These are phyloP conservation scores for Xylaria sp. DNA, from an alignment of 2,329 filamentous ascomycete genomes.

Conservation along the genomic window DNA sequence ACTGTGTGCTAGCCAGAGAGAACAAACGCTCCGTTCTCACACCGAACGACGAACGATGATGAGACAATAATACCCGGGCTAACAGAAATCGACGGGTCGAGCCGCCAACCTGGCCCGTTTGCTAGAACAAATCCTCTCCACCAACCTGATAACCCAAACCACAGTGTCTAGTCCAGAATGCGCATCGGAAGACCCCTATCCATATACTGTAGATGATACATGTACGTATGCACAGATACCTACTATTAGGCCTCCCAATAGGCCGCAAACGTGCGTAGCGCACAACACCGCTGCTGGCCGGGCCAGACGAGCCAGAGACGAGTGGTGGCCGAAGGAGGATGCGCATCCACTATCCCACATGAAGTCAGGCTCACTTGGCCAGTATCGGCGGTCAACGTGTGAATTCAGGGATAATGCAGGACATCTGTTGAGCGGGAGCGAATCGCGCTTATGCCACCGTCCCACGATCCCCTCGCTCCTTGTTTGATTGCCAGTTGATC, in stretches of 20 bases:
- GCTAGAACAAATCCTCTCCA: not conserved
- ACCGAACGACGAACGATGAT: not conserved
- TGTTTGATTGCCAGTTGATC: conserved; percentile 23
- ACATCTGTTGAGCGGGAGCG: conserved; percentile 36
- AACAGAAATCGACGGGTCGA: conserved; percentile 8
- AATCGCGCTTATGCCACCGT: conserved; percentile 38
- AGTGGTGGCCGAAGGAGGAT: conserved; percentile 34
- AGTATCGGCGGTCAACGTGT: conserved; percentile 47
- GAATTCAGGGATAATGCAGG: conserved; percentile 43
- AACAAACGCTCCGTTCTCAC: not conserved
- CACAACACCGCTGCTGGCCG: conserved; percentile 24
- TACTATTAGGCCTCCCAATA: not conserved
- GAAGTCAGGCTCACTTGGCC: conserved; percentile 37
- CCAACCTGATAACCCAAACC: not conserved
- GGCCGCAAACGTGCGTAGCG: conserved; percentile 23
- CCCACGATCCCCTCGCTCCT: conserved; percentile 25
- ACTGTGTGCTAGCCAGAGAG: not conserved
- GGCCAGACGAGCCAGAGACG: conserved; percentile 15
- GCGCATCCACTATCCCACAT: conserved; percentile 39
- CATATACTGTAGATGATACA: conserved; percentile 19
- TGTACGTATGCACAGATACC: conserved; percentile 1
- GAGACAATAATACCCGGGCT: not conserved
- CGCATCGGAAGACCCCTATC: conserved; percentile 27
- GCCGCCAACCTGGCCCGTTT: not conserved
- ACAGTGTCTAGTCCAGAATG: not conserved